Conservation (phyloP, 768 basidiomycete species). For the Udeniomyces megalosporus region DNA sequence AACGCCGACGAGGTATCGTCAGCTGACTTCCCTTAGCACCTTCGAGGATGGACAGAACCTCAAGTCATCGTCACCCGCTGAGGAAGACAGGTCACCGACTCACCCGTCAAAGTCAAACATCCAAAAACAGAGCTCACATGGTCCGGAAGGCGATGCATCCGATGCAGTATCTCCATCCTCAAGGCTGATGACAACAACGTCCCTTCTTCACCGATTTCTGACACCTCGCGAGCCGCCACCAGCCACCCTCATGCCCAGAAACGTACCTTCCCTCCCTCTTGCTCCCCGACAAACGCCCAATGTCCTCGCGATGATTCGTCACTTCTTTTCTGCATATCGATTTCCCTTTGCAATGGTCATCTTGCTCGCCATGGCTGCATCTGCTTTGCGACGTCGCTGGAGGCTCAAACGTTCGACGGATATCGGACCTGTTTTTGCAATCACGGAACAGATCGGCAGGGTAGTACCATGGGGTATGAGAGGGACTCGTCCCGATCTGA, state of each 20-base stretch:
- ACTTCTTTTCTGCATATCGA: too few species aligned
- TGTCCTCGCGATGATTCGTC: neutral
- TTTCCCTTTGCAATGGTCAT: too few species aligned
- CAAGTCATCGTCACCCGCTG: too few species aligned
- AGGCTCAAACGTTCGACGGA: neutral
- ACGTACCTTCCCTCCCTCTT: neutral
- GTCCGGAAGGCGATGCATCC: too few species aligned
- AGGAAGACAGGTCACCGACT: too few species aligned
- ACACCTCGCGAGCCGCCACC: neutral
- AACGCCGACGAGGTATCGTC: neutral
- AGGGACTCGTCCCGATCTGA: too few species aligned
- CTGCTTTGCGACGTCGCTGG: neutral
- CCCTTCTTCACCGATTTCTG: neutral
- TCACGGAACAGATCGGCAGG: neutral
- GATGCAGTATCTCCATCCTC: neutral
- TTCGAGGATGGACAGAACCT: too few species aligned
- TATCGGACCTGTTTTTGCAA: neutral
- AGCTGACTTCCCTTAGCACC: too few species aligned
- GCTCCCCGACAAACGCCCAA: neutral
- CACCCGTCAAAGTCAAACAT: too few species aligned
- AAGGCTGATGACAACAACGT: neutral
- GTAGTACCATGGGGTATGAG: neutral
- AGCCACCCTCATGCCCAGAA: neutral
- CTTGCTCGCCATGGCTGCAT: too few species aligned
- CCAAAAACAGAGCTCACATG: too few species aligned